phyloP scores from a whole-genome alignment of 176 grass and related monocot genomes.

The Rhipidocladum racemiflorum region DNA sequence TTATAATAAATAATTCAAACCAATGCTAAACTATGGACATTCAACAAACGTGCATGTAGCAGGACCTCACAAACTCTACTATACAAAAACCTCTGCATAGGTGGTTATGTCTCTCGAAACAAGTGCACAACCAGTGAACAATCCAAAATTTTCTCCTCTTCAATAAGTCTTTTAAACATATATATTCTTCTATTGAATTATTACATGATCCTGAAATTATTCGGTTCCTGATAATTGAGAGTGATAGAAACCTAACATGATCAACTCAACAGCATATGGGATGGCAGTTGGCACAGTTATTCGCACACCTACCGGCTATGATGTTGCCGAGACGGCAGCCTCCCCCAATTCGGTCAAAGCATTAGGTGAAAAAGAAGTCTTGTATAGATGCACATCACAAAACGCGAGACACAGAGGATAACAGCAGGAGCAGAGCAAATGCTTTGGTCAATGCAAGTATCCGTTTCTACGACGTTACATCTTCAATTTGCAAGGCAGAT shows the following conservation, averaged over 20 bases:
- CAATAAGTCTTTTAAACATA: too few relatives aligned
- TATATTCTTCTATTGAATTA: too few relatives aligned
- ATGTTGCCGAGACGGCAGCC: background rate
- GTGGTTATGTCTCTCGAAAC: too few relatives aligned
- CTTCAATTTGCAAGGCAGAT: background rate
- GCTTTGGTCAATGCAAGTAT: background rate
- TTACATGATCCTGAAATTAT: conserved; percentile 8
- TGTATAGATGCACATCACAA: background rate
- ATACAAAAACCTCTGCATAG: too few relatives aligned
- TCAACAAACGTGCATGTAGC: too few relatives aligned
- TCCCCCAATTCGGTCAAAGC: conserved; percentile 37
- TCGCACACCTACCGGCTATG: conserved; percentile 14
- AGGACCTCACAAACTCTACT: too few relatives aligned
- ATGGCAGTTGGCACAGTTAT: conserved; percentile 20
- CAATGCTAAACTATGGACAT: too few relatives aligned
- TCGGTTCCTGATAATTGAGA: background rate
- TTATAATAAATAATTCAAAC: too few relatives aligned
- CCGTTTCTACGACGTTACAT: background rate
- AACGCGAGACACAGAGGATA: background rate
- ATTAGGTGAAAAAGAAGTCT: conserved; percentile 25
- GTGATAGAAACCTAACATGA: conserved; percentile 8
- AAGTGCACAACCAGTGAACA: too few relatives aligned
- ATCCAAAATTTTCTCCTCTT: too few relatives aligned
- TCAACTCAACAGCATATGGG: background rate
- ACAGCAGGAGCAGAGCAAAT: background rate